Evolutionary conservation across 106 monocot species (phyloP).

Genomic region (Dioscorea zingiberensis): DNA sequence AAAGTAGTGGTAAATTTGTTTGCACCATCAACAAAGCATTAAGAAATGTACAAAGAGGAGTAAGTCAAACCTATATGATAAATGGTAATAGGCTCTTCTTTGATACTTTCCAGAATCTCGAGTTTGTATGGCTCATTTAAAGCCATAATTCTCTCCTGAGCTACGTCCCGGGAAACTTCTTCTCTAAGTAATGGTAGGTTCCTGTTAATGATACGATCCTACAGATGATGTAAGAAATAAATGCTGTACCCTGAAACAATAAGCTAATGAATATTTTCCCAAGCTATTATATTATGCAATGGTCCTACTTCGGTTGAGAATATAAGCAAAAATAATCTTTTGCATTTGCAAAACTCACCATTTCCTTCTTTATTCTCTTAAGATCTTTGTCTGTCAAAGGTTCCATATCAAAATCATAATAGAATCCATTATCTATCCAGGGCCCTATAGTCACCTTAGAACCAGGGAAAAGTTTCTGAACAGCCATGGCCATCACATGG

Average conservation of each 20-base stretch:
- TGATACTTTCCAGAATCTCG: constrained; percentile 86
- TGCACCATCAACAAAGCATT: not conserved
- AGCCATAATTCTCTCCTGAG: constrained; percentile 62
- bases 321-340: constrained; percentile 40
- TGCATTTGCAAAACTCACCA: constrained; percentile 43
- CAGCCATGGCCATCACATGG: constrained; percentile 99
- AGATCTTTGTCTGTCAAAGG: constrained; percentile 81
- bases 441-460: constrained; percentile 96
- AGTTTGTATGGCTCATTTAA: constrained; percentile 94
- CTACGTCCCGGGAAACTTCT: constrained; percentile 91
- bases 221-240: constrained; percentile 86
- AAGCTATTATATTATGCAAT: constrained; percentile 8
- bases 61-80: constrained; percentile 73
- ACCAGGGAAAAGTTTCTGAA: constrained; percentile 85
- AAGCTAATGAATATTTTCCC: constrained; percentile 60
- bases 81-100: constrained; percentile 81
- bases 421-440: constrained; percentile 98
- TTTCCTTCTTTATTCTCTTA: constrained; percentile 93
- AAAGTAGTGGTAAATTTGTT: not conserved
- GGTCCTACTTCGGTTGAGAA: constrained; percentile 1
- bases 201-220: constrained; percentile 82
- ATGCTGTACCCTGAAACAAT: constrained; percentile 76
- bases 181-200: constrained; percentile 91
- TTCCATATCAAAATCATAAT: constrained; percentile 97
- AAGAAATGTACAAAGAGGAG: not conserved